Base-by-base conservation (phyloP, 495 filamentous ascomycete genomes). In the Hamigera avellanea region DNA sequence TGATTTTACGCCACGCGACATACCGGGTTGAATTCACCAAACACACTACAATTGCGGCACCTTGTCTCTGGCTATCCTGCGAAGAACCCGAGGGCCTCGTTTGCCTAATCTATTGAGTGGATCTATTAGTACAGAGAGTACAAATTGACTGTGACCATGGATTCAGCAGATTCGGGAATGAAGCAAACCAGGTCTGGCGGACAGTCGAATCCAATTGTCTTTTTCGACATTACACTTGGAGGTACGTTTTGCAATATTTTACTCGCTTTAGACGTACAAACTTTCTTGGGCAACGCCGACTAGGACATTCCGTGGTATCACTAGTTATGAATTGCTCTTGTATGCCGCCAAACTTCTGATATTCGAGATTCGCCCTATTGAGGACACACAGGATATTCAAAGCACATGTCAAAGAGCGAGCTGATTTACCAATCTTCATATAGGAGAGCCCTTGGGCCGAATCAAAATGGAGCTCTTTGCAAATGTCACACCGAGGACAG, bases 381-480 rank as follows among this genome's bases (percentile, higher is more conserved):
- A 6, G n/a, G 5, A n/a, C 14, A 6, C 14, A n/a, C 5, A 6
- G 5, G 28, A 30, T 13, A 30, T 13, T 4, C 10, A 30, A 13
- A 30, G n/a, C n/a, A 13, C 14, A 12, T 6, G 14, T 36, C 19
- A 41, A 31, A 14, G 9, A 8, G 23, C 15, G 25, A 15, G 26
- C 27, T 39, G 26, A 8, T 16, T 15, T 33, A 2, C 15, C 5
- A 35, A 30, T 27, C 17, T 29, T 14, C 12, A 30, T 40, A 32
- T 33, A 94, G 89, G 87, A 26, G 87, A 95, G 46, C 76, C 86
- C 15, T 74, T 98, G 14, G 93, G 93, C 40, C 79, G 89, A 19
- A 77, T 98, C 44, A 91, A 87, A 49, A 88, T 98, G 56, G 85
- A 95, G 59, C 80, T 98, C 41, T 95, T 88, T 69, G 76, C 80